Percentiles rank a stretch among this genome's conserved stretches.
These are phyloP conservation scores for Talaromyces rugulosus DNA, from an alignment of 2,329 filamentous ascomycete genomes.

Conservation along the genomic window DNA sequence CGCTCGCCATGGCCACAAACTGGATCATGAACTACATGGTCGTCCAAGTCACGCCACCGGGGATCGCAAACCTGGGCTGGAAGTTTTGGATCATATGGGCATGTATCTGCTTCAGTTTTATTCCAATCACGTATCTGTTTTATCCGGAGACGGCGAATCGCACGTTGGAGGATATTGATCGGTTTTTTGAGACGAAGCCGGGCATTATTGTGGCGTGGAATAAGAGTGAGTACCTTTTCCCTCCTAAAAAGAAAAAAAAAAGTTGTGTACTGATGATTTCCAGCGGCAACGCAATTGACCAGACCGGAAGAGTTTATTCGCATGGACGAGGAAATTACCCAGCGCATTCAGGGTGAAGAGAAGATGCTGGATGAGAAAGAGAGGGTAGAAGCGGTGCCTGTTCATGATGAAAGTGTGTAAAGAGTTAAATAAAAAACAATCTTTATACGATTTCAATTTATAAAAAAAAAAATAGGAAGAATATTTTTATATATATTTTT, in stretches of 20 bases:
- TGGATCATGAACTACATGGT: slow-evolving; percentile 23
- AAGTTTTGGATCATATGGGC: slow-evolving; percentile 23
- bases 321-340: slow-evolving; percentile 17
- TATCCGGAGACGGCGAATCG: slow-evolving; percentile 19
- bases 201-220: slow-evolving; percentile 18
- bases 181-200: slow-evolving; percentile 17
- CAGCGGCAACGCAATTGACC: slow-evolving; percentile 18
- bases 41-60: slow-evolving; percentile 18
- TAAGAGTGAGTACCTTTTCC: slow-evolving; percentile 14
- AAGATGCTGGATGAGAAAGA: background rate
- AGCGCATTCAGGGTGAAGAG: slow-evolving; percentile 7
- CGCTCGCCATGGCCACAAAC: slow-evolving; percentile 18
- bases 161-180: slow-evolving; percentile 14
- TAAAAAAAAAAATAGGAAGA: no score
- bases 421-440: background rate
- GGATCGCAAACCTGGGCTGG: slow-evolving; percentile 22
- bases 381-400: background rate
- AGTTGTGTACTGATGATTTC: background rate
- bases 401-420: slow-evolving; percentile 6
- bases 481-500: no score
- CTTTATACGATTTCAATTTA: no score
- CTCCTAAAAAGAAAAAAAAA: no score
- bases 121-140: slow-evolving; percentile 22
- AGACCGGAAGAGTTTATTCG: slow-evolving; percentile 17
- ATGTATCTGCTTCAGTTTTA: slow-evolving; percentile 19